phyloP scores from a whole-genome alignment of 2,329 filamentous ascomycete species.

The Nemania sp. region DNA sequence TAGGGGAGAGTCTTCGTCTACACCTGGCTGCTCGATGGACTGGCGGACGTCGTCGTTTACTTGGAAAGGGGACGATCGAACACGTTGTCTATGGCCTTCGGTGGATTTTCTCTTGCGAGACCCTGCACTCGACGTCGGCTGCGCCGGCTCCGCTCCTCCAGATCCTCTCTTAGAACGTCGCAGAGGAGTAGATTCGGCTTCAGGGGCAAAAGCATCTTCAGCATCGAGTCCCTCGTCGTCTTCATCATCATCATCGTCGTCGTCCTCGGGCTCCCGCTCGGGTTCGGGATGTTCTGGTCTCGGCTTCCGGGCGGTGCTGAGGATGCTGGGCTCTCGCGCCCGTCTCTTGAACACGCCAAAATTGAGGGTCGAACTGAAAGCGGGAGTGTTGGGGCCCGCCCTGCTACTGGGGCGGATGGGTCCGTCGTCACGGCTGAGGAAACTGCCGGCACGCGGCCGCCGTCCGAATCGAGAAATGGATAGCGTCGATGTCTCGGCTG shows the following conservation, averaged over 20 bases:
- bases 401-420: conserved; percentile 43
- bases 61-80: conserved; percentile 44
- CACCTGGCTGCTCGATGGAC: conserved; percentile 34
- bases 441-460: conserved; percentile 42
- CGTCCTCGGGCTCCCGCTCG: conserved; percentile 39
- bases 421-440: conserved; percentile 41
- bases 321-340: conserved; percentile 64
- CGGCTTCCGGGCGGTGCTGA: conserved; percentile 56
- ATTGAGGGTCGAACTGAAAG: conserved; percentile 49
- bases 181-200: conserved; percentile 71
- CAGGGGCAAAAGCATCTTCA: conserved; percentile 61
- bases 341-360: conserved; percentile 63
- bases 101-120: conserved; percentile 62
- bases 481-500: conserved; percentile 40
- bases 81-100: conserved; percentile 46
- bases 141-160: conserved; percentile 28
- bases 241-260: conserved; percentile 52
- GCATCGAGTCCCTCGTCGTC: conserved; percentile 42
- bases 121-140: conserved; percentile 42
- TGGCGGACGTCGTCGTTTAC: conserved; percentile 27
- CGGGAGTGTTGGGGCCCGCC: conserved; percentile 40
- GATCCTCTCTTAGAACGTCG: conserved; percentile 52
- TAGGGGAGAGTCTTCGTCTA: conserved; percentile 33
- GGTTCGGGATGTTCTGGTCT: conserved; percentile 39
- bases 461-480: conserved; percentile 40